Conservation (phyloP, 768 basidiomycete species). For the Termitomyces sp. region DNA sequence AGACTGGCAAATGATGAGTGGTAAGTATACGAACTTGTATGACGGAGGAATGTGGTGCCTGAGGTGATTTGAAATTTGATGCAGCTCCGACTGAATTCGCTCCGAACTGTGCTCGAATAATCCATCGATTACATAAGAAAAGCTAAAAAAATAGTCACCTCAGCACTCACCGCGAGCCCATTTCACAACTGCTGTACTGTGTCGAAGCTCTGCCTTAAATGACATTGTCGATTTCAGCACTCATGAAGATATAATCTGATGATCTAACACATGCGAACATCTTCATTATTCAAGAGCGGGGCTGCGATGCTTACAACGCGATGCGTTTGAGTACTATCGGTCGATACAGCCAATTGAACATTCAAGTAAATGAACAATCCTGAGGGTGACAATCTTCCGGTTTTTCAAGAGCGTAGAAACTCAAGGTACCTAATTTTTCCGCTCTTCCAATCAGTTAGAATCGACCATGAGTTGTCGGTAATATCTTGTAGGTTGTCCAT, state of each 20-base stretch:
- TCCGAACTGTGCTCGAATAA: no score
- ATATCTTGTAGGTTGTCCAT: background rate
- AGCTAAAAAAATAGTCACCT: no score
- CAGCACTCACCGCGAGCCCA: no score
- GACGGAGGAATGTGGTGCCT: no score
- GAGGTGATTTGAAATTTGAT: no score
- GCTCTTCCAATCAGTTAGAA: background rate
- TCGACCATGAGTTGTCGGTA: background rate
- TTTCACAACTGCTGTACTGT: background rate
- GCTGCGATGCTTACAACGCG: background rate
- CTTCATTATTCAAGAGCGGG: background rate
- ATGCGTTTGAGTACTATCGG: no score
- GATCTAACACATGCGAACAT: no score
- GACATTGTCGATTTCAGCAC: background rate
- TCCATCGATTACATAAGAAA: no score
- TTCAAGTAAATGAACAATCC: background rate
- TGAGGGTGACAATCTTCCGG: background rate
- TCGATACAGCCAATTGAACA: background rate
- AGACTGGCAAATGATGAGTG: no score
- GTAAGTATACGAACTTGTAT: no score
- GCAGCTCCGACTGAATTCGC: no score
- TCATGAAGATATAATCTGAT: background rate
- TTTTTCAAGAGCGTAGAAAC: background rate
- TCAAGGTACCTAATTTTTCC: background rate
- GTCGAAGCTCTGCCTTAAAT: background rate